Evolutionary conservation across 139 green algal species (phyloP).

Genomic region (Coccomyxa sp.): DNA sequence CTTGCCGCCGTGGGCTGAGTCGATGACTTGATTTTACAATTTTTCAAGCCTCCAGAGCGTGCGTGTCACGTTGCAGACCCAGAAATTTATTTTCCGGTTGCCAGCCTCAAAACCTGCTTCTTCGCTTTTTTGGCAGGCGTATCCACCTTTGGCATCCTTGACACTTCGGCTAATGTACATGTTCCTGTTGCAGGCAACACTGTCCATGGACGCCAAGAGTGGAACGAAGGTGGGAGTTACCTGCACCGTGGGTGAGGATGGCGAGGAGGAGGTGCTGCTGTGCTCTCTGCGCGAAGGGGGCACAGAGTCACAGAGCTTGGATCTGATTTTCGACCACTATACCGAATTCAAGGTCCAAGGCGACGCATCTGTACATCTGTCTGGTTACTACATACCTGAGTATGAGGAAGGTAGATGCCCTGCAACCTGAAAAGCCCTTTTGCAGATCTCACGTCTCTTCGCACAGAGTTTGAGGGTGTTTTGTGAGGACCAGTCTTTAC

Average conservation of each 20-base stretch:
- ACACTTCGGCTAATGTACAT: neutral
- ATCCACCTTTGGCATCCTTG: neutral
- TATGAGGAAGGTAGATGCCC: constrained; percentile 4
- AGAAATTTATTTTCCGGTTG: neutral
- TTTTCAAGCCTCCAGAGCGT: neutral
- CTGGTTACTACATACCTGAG: constrained; percentile 68
- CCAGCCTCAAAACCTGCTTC: neutral
- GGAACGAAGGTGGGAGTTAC: constrained; percentile 17
- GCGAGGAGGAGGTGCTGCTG: constrained; percentile 41
- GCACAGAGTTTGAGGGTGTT: neutral
- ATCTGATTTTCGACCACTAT: constrained; percentile 74
- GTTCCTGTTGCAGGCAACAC: constrained; percentile 17
- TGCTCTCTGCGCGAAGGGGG: constrained; percentile 52
- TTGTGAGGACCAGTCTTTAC: neutral
- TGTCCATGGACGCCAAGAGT: constrained; percentile 20
- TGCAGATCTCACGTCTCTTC: neutral
- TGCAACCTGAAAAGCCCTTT: neutral
- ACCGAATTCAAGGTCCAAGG: constrained; percentile 70
- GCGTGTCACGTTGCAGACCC: neutral
- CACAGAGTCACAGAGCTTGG: constrained; percentile 52
- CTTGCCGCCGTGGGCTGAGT: neutral
- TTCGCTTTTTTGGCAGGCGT: neutral
- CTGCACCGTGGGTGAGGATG: constrained; percentile 25
- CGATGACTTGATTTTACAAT: neutral
- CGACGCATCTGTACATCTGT: constrained; percentile 59